These are phyloP conservation scores for Diaporthe aspalathi DNA, from an alignment of 2,329 filamentous ascomycete genomes.

Conservation along the genomic window DNA sequence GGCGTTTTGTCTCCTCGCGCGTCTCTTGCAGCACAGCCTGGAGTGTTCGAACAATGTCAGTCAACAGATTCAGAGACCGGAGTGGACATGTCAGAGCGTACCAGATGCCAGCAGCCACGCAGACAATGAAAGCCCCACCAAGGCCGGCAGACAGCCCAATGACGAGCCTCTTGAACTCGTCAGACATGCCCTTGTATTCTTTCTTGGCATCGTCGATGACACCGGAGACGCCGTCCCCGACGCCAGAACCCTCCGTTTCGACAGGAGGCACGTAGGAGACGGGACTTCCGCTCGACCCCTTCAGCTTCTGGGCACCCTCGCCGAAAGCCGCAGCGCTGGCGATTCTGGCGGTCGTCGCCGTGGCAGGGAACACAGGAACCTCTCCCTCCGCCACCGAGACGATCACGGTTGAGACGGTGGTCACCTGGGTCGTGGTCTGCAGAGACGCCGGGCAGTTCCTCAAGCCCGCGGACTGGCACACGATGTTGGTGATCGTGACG, in stretches of 20 bases:
- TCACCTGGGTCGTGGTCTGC: slow-evolving; percentile 56
- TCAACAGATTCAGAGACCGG: not conserved
- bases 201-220: slow-evolving; percentile 11
- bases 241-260: not conserved
- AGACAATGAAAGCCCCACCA: slow-evolving; percentile 29
- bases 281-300: slow-evolving; percentile 35
- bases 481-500: slow-evolving; percentile 56
- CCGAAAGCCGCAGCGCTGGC: slow-evolving; percentile 56
- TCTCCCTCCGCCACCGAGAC: slow-evolving; percentile 54
- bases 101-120: not conserved
- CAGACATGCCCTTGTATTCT: slow-evolving; percentile 19
- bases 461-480: slow-evolving; percentile 55
- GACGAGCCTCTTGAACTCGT: slow-evolving; percentile 36
- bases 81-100: not conserved
- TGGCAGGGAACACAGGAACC: slow-evolving; percentile 54
- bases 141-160: slow-evolving; percentile 36
- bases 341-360: slow-evolving; percentile 47
- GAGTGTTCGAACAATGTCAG: not conserved
- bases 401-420: slow-evolving; percentile 53
- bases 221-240: not conserved
- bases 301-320: slow-evolving; percentile 46
- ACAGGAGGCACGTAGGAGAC: slow-evolving; percentile 31
- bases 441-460: slow-evolving; percentile 63
- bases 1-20: not conserved
- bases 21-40: slow-evolving; percentile 20